Conservation (phyloP, 805 yeast genomes). For the Crinitomyces ghanaensis region DNA sequence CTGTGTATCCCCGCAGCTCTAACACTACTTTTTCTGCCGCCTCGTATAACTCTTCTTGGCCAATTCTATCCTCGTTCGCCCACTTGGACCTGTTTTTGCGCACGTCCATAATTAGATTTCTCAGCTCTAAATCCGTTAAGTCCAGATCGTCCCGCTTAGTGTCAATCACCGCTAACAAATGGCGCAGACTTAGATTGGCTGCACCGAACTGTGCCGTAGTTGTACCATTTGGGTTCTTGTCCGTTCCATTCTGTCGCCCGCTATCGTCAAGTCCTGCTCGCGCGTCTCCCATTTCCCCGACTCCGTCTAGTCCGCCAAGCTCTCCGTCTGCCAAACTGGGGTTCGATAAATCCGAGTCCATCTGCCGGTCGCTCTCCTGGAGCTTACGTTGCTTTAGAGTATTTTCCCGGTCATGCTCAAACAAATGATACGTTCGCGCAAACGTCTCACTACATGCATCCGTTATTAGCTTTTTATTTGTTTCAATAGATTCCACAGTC, state of each 20-base stretch:
- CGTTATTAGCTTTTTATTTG: constrained; percentile 9
- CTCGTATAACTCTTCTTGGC: constrained; percentile 95
- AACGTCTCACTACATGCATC: constrained; percentile 20
- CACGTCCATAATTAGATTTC: constrained; percentile 81
- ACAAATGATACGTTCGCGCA: constrained; percentile 52
- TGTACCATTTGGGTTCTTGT: constrained; percentile 5
- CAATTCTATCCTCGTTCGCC: constrained; percentile 92
- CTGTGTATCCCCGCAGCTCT: constrained; percentile 84
- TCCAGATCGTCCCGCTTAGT: constrained; percentile 60
- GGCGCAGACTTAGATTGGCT: constrained; percentile 66
- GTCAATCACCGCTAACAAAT: constrained; percentile 68
- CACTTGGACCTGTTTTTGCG: constrained; percentile 92
- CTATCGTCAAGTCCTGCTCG: constrained; percentile 2
- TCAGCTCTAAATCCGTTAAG: constrained; percentile 71
- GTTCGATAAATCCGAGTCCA: constrained; percentile 26
- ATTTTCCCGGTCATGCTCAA: constrained; percentile 62
- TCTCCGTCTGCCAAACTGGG: constrained; percentile 15
- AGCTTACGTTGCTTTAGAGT: constrained; percentile 62
- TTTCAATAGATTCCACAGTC: constrained; percentile 10
- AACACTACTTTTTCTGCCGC: constrained; percentile 92
- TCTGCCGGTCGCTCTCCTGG: constrained; percentile 67
- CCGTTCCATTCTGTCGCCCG: constrained; percentile 1
- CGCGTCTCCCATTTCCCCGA: not conserved
- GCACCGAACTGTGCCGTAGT: constrained; percentile 49
- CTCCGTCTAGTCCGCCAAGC: constrained; percentile 8